phyloP scores from a whole-genome alignment of 768 basidiomycete species.

The Clitopilus passeckerianus region DNA sequence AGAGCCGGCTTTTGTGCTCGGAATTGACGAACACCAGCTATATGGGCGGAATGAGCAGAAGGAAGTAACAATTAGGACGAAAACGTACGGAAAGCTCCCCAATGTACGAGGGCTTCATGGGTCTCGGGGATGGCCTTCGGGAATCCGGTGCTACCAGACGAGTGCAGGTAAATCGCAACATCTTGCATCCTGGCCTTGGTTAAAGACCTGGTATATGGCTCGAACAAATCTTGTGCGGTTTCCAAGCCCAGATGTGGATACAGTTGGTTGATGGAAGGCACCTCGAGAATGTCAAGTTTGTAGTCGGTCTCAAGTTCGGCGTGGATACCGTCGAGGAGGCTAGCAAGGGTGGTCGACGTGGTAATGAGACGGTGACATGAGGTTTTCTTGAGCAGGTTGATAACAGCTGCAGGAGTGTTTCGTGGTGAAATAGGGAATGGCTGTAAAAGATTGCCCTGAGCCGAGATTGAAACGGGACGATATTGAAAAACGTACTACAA shows the following conservation, averaged over 20 bases:
- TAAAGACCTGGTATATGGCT: constrained; percentile 17
- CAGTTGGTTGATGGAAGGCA: constrained; percentile 7
- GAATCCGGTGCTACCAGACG: constrained; percentile 45
- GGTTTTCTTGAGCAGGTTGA: constrained; percentile 22
- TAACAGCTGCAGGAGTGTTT: constrained; percentile 19
- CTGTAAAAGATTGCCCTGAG: constrained; percentile 8
- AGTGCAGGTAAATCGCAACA: constrained; percentile 34
- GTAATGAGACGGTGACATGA: constrained; percentile 26
- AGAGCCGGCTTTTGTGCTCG: constrained; percentile 11
- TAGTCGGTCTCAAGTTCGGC: constrained; percentile 12
- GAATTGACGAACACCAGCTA: constrained; percentile 9
- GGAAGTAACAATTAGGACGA: too few species aligned
- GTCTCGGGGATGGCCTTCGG: constrained; percentile 36
- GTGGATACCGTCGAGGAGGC: constrained; percentile 17
- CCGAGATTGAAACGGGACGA: background rate
- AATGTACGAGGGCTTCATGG: constrained; percentile 22
- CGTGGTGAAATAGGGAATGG: constrained; percentile 27
- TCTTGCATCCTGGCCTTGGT: constrained; percentile 14
- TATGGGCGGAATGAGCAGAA: background rate
- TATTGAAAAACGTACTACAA: constrained; percentile 17
- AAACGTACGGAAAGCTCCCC: constrained; percentile 25
- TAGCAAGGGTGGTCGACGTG: constrained; percentile 16
- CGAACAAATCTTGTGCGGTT: constrained; percentile 13
- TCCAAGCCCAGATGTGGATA: constrained; percentile 14
- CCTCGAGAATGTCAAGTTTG: constrained; percentile 11